Evolutionary conservation across 2,329 filamentous ascomycete genomes (phyloP).

Genomic region (Corinectria fuckeliana): DNA sequence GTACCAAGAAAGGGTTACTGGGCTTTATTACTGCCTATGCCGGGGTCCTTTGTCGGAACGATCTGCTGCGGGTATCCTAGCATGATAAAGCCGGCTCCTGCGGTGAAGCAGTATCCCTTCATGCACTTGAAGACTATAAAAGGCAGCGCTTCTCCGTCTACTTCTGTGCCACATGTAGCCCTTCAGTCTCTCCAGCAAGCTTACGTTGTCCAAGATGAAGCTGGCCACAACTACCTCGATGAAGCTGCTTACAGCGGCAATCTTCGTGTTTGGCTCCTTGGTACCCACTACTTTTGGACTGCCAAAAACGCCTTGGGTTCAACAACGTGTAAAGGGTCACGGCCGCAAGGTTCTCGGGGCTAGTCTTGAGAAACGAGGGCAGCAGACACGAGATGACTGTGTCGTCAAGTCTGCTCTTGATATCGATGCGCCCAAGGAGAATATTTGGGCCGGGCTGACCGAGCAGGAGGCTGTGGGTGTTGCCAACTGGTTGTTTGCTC

Average conservation of each 20-base stretch:
- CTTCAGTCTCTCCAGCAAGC: not conserved
- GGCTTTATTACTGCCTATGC: not conserved
- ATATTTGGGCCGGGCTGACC: conserved; percentile 4
- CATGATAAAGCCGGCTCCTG: too few species aligned
- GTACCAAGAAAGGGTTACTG: not conserved
- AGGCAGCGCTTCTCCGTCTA: not conserved
- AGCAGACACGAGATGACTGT: not conserved
- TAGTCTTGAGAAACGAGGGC: conserved; percentile 1
- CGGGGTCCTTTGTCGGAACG: not conserved
- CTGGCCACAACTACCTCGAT: not conserved
- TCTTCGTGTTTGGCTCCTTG: not conserved
- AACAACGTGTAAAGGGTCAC: conserved; percentile 1
- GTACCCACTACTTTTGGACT: not conserved
- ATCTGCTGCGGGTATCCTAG: not conserved
- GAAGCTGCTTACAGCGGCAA: conserved; percentile 2
- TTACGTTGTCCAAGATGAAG: not conserved
- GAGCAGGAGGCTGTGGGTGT: conserved; percentile 1
- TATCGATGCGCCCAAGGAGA: conserved; percentile 14
- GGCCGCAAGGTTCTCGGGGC: conserved; percentile 1
- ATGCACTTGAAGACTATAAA: not conserved
- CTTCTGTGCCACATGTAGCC: too few species aligned
- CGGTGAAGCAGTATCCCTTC: not conserved
- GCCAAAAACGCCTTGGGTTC: conserved; percentile 11
- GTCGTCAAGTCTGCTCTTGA: conserved; percentile 10
- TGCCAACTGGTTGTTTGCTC: conserved; percentile 10